Evolutionary conservation across 768 basidiomycete species (phyloP).

Genomic region (Phaeotremella skinneri): DNA sequence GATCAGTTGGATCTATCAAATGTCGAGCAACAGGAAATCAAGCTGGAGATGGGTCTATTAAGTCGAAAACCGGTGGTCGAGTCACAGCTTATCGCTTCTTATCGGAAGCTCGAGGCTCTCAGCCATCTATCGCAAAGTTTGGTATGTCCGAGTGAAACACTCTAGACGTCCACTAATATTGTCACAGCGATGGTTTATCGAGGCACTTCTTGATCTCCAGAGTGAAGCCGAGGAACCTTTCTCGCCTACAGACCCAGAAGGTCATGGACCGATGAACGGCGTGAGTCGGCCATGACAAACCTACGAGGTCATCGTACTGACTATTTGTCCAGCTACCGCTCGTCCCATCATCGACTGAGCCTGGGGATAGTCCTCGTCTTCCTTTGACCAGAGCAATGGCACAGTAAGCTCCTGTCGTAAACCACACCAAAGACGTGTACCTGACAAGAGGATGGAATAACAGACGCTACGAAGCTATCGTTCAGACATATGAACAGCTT

Average conservation of each 20-base stretch:
- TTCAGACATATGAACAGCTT: slow-evolving; percentile 86
- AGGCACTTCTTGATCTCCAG: slow-evolving; percentile 68
- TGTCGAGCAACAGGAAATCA: slow-evolving; percentile 72
- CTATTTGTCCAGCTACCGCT: not conserved
- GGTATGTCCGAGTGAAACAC: slow-evolving; percentile 56
- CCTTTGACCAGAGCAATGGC: slow-evolving; percentile 86
- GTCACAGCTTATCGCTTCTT: slow-evolving; percentile 67
- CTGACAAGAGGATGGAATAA: slow-evolving; percentile 7
- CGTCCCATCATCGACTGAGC: slow-evolving; percentile 40
- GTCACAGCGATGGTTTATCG: slow-evolving; percentile 76
- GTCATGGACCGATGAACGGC: not conserved
- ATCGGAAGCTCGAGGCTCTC: slow-evolving; percentile 69
- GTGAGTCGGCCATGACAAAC: not conserved
- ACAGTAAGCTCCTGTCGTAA: slow-evolving; percentile 64
- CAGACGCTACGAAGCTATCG: slow-evolving; percentile 86
- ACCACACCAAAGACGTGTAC: not conserved
- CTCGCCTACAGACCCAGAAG: slow-evolving; percentile 20
- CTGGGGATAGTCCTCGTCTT: slow-evolving; percentile 61
- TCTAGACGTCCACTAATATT: not conserved
- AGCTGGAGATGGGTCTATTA: slow-evolving; percentile 70
- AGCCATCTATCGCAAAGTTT: slow-evolving; percentile 81
- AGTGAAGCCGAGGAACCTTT: slow-evolving; percentile 59
- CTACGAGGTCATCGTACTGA: not conserved
- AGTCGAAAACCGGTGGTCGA: slow-evolving; percentile 59
- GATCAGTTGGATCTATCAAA: slow-evolving; percentile 48